Evolutionary conservation across 139 green algal genomes (phyloP).

Genomic region (Haematococcus lacustris): DNA sequence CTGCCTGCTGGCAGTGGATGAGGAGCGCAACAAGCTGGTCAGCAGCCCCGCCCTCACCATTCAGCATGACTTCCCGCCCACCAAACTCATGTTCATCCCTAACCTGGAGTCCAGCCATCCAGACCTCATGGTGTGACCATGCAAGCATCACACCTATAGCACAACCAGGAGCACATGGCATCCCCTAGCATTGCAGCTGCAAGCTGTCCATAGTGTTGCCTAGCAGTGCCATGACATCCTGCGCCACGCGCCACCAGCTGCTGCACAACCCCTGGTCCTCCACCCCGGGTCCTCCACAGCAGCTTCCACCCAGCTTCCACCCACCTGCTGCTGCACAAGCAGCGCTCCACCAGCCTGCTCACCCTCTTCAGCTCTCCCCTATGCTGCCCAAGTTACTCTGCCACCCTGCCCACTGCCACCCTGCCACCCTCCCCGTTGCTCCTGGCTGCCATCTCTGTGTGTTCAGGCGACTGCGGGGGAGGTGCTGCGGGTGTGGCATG

Average conservation of each 20-base stretch:
- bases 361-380: too few species aligned
- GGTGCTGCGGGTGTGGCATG: slow-evolving; percentile 84
- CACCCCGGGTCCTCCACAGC: neutral
- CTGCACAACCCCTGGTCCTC: neutral
- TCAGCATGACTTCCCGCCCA: slow-evolving; percentile 22
- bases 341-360: too few species aligned
- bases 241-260: neutral
- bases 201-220: neutral
- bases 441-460: neutral
- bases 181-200: too few species aligned
- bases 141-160: neutral
- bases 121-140: slow-evolving; percentile 42
- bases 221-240: neutral
- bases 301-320: neutral
- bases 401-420: neutral
- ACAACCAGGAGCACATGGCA: neutral
- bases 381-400: neutral
- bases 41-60: slow-evolving; percentile 63
- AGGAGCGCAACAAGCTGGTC: slow-evolving; percentile 61
- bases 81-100: slow-evolving; percentile 44
- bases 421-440: neutral
- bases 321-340: too few species aligned
- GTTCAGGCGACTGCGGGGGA: slow-evolving; percentile 88
- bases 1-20: slow-evolving; percentile 60
- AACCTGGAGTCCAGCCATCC: slow-evolving; percentile 43